These are phyloP conservation scores for Zygoascus flipseniorum DNA, from an alignment of 805 yeast species.

Conservation along the genomic window DNA sequence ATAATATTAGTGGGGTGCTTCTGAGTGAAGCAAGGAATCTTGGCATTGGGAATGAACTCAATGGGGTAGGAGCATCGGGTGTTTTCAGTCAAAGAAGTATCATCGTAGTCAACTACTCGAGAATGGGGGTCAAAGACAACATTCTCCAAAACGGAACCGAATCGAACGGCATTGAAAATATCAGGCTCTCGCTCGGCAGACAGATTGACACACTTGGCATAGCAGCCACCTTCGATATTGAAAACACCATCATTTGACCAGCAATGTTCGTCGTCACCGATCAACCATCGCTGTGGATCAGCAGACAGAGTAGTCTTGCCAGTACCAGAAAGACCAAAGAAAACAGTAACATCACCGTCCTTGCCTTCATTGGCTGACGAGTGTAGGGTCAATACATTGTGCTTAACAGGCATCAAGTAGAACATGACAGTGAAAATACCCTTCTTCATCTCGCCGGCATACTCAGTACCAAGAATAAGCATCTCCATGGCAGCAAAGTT, in stretches of 20 bases:
- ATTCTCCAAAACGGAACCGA: slow-evolving; percentile 92
- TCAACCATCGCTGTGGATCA: slow-evolving; percentile 85
- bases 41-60: slow-evolving; percentile 91
- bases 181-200: slow-evolving; percentile 94
- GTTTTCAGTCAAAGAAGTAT: slow-evolving; percentile 83
- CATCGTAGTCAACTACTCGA: slow-evolving; percentile 79
- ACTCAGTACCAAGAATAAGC: slow-evolving; percentile 97
- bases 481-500: slow-evolving; percentile 97
- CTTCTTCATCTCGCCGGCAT: slow-evolving; percentile 99
- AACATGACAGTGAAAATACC: slow-evolving; percentile 99
- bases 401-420: slow-evolving; percentile 93
- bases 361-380: slow-evolving; percentile 92
- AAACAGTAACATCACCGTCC: slow-evolving; percentile 81
- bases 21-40: slow-evolving; percentile 87
- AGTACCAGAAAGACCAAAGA: slow-evolving; percentile 96
- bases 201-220: slow-evolving; percentile 92
- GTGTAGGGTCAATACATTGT: slow-evolving; percentile 86
- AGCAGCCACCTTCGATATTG: slow-evolving; percentile 99
- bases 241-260: slow-evolving; percentile 98
- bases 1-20: slow-evolving; percentile 88
- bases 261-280: slow-evolving; percentile 99
- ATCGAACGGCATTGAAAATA: slow-evolving; percentile 87
- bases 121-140: slow-evolving; percentile 73
- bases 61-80: slow-evolving; percentile 99
- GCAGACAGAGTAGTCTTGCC: slow-evolving; percentile 98